Evolutionary conservation across 108 stramenopile genomes (phyloP), one percentile per base, ranked within the genome.

Genomic region (Skeletonema costatum): DNA sequence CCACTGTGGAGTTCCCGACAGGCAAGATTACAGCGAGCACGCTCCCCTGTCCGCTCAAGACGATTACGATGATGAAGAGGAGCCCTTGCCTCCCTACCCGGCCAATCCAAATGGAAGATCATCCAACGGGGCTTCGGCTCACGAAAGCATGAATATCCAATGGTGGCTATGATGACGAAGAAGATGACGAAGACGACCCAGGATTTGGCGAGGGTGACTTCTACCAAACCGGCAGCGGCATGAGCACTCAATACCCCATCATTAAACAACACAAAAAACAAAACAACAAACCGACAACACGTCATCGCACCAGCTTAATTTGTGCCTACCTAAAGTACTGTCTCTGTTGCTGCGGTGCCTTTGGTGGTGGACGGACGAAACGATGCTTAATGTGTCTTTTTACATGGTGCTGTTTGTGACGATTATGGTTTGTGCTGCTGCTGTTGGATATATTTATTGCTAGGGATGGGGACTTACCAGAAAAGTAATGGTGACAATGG

Each of bases 371-470:
- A 0, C 21, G 58, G 10, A 61, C 53, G 30, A 56, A 19, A 33
- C 70, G 70, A n/a, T 39, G 19, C n/a, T n/a, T 42, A 21, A 21
- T 41, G 53, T 19, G 60, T 46, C 32, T 79, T 2, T 73, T 6
- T 68, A 66, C 38, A 3, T 73, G 14, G 39, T 61, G 14, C 51
- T 79, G 1, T 32, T 79, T n/a, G 13, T 53, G 1, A 60, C 72
- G 4, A 73, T 79, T 31, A 39, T 79, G 14, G 21, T 73, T 33
- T 68, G 78, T 59, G 78, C 78, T 35, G 13, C 56, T 61, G 53
- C 60, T 9, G 72, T 79, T 68, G 78, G 78, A 38, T 79, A 62
- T 42, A 79, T 68, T 68, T 44, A 59, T 79, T 61, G 69, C 78
- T 0, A 59, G 62, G 31, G 71, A 79, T 60, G 71, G 78, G 78